Conservation (phyloP, 2,329 filamentous ascomycete species). For the Hymenoscyphus fructigenus region DNA sequence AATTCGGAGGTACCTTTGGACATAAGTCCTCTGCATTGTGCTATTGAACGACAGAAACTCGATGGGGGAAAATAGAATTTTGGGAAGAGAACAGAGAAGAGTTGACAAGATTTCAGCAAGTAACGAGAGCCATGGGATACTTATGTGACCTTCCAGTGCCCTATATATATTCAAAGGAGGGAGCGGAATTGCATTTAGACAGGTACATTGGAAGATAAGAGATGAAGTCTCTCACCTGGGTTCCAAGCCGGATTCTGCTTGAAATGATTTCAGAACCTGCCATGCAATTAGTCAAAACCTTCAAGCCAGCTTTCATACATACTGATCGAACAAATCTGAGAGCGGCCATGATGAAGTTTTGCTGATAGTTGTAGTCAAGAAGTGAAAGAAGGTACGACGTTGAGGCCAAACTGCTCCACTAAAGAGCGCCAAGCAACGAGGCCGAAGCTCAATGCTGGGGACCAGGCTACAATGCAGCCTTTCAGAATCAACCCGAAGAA, state of each 20-base stretch:
- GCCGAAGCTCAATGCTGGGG: constrained; percentile 6
- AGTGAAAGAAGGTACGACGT: neutral
- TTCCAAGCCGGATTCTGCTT: constrained; percentile 75
- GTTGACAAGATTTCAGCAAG: too few species aligned
- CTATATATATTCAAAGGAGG: neutral
- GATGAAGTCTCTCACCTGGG: constrained; percentile 62
- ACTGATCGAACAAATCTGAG: constrained; percentile 66
- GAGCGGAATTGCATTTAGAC: neutral
- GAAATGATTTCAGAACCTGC: constrained; percentile 84
- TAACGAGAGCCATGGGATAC: too few species aligned
- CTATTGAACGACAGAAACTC: too few species aligned
- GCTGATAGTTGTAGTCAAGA: neutral
- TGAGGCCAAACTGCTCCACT: neutral
- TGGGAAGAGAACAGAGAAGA: too few species aligned
- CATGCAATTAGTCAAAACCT: constrained; percentile 20
- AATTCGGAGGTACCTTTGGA: neutral
- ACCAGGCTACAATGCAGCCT: constrained; percentile 25
- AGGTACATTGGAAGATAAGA: neutral
- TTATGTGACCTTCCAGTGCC: too few species aligned
- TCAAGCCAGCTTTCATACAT: constrained; percentile 31
- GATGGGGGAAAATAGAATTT: too few species aligned
- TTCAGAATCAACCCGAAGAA: constrained; percentile 10
- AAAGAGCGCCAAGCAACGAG: constrained; percentile 11
- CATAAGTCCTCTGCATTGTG: too few species aligned
- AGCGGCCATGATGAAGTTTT: constrained; percentile 46